Evolutionary conservation across 2,329 filamentous ascomycete genomes (phyloP).

Genomic region (Fusarium graminum): DNA sequence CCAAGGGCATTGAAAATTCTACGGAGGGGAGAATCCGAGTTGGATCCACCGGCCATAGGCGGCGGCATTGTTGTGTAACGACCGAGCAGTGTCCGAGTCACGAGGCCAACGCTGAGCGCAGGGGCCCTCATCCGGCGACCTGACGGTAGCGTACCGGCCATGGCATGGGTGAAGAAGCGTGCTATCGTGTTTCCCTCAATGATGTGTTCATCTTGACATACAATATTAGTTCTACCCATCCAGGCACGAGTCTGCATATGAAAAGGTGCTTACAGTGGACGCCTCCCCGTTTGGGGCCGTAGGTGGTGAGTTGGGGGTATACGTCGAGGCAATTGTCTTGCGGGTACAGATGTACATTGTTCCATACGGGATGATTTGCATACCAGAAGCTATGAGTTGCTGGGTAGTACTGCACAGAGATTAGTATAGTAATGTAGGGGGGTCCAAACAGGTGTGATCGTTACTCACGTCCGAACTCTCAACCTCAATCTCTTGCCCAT

Average conservation of each 20-base stretch:
- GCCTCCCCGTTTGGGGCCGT: constrained; percentile 2
- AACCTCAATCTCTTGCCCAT: constrained; percentile 6
- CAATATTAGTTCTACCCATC: not conserved
- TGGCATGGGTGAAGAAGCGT: constrained; percentile 19
- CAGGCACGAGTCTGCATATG: not conserved
- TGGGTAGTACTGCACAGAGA: constrained; percentile 15
- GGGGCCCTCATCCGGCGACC: constrained; percentile 16
- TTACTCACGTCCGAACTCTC: constrained; percentile 11
- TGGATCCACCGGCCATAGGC: constrained; percentile 9
- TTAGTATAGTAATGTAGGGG: not conserved
- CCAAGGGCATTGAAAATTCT: constrained; percentile 21
- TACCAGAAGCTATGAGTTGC: constrained; percentile 15
- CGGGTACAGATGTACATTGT: constrained; percentile 18
- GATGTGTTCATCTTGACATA: constrained; percentile 16
- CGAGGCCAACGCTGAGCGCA: constrained; percentile 8
- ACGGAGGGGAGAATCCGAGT: constrained; percentile 9
- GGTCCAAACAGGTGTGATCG: not conserved
- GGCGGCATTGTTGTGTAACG: constrained; percentile 12
- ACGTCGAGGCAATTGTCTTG: constrained; percentile 15
- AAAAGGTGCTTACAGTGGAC: constrained; percentile 22
- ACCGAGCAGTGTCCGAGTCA: constrained; percentile 7
- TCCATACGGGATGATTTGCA: constrained; percentile 20
- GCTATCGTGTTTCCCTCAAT: constrained; percentile 19
- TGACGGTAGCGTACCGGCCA: constrained; percentile 13
- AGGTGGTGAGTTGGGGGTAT: constrained; percentile 5